Percentiles rank a stretch among this genome's conserved stretches.
Conservation (phyloP, 305 asterid genomes). For the Fraxinus platypoda region DNA sequence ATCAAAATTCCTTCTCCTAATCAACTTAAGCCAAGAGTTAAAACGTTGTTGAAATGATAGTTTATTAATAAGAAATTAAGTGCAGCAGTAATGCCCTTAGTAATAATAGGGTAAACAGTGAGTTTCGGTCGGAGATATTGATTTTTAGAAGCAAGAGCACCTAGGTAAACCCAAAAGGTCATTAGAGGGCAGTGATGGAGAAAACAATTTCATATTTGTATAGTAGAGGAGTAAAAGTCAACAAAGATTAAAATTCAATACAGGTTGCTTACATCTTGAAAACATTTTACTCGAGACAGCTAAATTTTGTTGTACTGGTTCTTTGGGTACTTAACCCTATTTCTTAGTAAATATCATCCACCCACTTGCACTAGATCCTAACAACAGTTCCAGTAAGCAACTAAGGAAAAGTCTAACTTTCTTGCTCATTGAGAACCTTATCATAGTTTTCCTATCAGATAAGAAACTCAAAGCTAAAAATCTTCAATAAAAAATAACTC, state of each 20-base stretch:
- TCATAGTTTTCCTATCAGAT: not conserved
- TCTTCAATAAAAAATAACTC: conserved; percentile 14
- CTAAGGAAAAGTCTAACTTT: not conserved
- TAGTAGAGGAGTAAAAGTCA: not conserved
- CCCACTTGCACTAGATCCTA: not conserved
- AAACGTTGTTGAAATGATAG: not conserved
- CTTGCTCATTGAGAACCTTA: conserved; percentile 12
- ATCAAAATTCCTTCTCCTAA: not conserved
- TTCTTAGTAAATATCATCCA: not conserved
- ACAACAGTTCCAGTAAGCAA: not conserved
- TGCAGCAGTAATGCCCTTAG: not conserved
- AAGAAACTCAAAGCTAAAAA: conserved; percentile 14
- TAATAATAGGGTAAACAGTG: not conserved
- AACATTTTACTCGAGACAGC: not conserved
- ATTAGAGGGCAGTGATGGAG: not conserved
- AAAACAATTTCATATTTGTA: not conserved
- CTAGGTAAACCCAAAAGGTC: not conserved
- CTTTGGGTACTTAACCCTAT: not conserved
- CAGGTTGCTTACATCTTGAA: not conserved
- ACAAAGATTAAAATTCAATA: not conserved
- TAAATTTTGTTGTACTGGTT: not conserved
- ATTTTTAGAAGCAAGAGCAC: not conserved
- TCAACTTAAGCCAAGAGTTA: not conserved
- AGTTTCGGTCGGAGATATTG: not conserved
- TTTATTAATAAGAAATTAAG: not conserved